These are phyloP conservation scores for Podaxis sp. DNA, from an alignment of 768 basidiomycete genomes.

Conservation along the genomic window DNA sequence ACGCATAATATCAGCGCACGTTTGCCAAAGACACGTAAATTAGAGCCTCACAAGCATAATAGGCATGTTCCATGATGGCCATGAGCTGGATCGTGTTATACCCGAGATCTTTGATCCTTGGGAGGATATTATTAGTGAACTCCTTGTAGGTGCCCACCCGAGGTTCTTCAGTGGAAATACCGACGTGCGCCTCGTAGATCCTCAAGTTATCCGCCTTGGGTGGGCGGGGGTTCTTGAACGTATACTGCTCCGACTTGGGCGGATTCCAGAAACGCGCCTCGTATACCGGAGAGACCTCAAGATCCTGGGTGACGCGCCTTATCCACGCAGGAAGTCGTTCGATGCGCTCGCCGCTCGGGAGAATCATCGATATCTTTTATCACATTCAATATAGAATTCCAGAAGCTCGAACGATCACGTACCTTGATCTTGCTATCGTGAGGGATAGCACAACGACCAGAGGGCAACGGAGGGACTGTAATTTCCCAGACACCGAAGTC, in stretches of 20 bases:
- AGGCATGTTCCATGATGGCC: slow-evolving; percentile 98
- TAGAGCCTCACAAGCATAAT: slow-evolving; percentile 84
- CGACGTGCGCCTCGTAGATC: slow-evolving; percentile 98
- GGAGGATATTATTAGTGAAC: slow-evolving; percentile 82
- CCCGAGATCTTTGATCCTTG: slow-evolving; percentile 85
- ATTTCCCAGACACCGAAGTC: slow-evolving; percentile 91
- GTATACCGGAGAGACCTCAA: slow-evolving; percentile 84
- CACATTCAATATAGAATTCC: neutral
- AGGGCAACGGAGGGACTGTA: slow-evolving; percentile 59
- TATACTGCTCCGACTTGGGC: slow-evolving; percentile 63
- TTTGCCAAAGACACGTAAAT: neutral
- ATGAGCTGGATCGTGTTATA: slow-evolving; percentile 98
- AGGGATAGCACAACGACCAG: slow-evolving; percentile 78
- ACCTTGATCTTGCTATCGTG: slow-evolving; percentile 97
- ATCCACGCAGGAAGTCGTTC: slow-evolving; percentile 96
- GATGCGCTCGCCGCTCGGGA: slow-evolving; percentile 74
- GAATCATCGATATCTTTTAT: slow-evolving; percentile 86
- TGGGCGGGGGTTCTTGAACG: slow-evolving; percentile 78
- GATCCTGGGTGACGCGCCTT: slow-evolving; percentile 91
- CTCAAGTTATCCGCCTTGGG: slow-evolving; percentile 62
- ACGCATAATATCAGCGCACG: neutral
- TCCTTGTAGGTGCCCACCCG: slow-evolving; percentile 95
- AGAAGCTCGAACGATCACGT: slow-evolving; percentile 15
- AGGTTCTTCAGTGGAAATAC: slow-evolving; percentile 86
- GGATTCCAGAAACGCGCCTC: slow-evolving; percentile 99